Conservation (phyloP, 345 rosid genomes). For the Populus tremula region DNA sequence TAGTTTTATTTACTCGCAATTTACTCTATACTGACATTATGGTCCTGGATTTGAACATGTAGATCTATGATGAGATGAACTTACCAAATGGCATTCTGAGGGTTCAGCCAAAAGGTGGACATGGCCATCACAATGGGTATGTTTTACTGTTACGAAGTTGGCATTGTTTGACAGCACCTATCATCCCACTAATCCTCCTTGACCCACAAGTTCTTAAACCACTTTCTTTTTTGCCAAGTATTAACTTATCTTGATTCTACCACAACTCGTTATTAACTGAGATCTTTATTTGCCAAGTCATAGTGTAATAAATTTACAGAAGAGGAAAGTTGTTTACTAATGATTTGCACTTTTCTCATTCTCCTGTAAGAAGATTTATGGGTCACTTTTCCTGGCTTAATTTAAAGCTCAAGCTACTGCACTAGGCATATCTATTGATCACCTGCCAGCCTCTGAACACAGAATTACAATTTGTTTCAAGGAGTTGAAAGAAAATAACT, state of each 20-base stretch:
- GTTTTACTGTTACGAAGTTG: background rate
- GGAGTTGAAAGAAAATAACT: background rate
- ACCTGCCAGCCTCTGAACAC: background rate
- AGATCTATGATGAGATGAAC: conserved; percentile 88
- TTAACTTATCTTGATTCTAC: background rate
- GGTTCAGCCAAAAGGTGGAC: conserved; percentile 84
- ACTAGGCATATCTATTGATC: background rate
- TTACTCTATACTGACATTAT: background rate
- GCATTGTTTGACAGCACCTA: background rate
- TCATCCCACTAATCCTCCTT: too few species aligned
- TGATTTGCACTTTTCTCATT: background rate
- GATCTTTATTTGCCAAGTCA: background rate
- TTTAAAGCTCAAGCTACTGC: background rate
- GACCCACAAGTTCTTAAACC: background rate
- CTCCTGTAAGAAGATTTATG: background rate
- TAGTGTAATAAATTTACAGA: background rate
- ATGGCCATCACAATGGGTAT: conserved; percentile 91
- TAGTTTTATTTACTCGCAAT: background rate
- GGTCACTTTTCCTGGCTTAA: background rate
- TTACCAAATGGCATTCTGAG: conserved; percentile 86
- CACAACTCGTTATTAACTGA: background rate
- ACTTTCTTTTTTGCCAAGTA: background rate
- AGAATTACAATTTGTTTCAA: background rate
- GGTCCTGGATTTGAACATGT: conserved; percentile 17
- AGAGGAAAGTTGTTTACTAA: background rate